These are phyloP conservation scores for Metarhizium sp. DNA, from an alignment of 2,329 filamentous ascomycete species.

Conservation along the genomic window DNA sequence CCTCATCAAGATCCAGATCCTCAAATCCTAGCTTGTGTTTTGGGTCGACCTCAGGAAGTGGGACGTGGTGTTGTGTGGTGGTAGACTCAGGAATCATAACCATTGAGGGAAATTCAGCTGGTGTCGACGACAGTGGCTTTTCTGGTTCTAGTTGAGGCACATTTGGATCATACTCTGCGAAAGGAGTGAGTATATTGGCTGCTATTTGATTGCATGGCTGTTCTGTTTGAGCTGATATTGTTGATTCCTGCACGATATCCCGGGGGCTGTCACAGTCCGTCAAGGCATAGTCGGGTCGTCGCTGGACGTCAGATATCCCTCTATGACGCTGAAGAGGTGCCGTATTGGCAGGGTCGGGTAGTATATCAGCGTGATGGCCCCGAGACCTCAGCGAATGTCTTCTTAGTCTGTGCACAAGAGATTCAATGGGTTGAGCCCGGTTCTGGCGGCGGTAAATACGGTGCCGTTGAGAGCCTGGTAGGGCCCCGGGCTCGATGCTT, in stretches of 20 bases:
- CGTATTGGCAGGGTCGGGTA: background rate
- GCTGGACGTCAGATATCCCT: background rate
- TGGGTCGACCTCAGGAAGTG: background rate
- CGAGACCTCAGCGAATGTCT: constrained; percentile 1
- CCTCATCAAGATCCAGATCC: constrained; percentile 7
- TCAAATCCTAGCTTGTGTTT: background rate
- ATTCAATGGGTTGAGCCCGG: constrained; percentile 7
- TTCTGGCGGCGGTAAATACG: background rate
- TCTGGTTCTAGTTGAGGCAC: background rate
- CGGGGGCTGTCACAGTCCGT: background rate
- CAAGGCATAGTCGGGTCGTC: background rate
- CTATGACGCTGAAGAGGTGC: background rate
- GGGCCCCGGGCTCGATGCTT: background rate
- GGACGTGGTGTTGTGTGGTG: background rate
- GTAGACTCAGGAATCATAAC: background rate
- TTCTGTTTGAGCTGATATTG: background rate
- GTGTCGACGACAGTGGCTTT: background rate
- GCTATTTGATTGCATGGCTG: background rate
- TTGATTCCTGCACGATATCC: background rate
- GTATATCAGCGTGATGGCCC: background rate
- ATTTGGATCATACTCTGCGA: background rate
- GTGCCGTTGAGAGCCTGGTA: background rate
- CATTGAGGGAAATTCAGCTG: background rate
- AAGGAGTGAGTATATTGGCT: background rate
- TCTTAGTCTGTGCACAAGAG: constrained; percentile 1